A percentile compares a stretch with the other conserved stretches of the same genome.
Conservation (phyloP, 768 basidiomycete species). For the Phaeolepiota aurea region DNA sequence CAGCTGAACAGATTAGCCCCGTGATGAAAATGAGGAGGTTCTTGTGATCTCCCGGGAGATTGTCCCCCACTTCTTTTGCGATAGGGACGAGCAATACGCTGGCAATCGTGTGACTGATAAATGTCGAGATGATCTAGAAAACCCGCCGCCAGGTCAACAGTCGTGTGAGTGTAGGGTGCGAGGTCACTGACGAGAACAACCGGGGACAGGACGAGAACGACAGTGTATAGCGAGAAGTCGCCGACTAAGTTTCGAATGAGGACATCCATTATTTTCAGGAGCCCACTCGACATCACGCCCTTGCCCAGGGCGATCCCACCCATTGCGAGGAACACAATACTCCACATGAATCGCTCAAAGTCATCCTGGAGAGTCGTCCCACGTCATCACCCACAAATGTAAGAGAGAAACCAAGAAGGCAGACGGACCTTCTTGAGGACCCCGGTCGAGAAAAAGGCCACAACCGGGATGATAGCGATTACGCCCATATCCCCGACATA, state of each 20-base stretch:
- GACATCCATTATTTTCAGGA: conserved; percentile 70
- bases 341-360: conserved; percentile 93
- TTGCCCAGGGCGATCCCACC: conserved; percentile 95
- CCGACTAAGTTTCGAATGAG: conserved; percentile 51
- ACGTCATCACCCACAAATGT: too few species aligned
- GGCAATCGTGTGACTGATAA: conserved; percentile 97
- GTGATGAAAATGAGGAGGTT: conserved; percentile 92
- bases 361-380: conserved; percentile 87
- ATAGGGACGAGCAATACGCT: conserved; percentile 96
- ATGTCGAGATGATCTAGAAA: conserved; percentile 73
- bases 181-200: conserved; percentile 53
- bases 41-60: conserved; percentile 57
- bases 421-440: conserved; percentile 81
- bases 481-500: conserved; percentile 94
- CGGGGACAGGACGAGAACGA: conserved; percentile 63
- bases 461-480: conserved; percentile 87
- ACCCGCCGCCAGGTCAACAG: too few species aligned
- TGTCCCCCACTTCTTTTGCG: conserved; percentile 82
- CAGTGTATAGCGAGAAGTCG: conserved; percentile 56
- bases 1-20: conserved; percentile 85
- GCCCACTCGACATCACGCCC: conserved; percentile 83
- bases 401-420: too few species aligned
- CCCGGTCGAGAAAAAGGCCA: conserved; percentile 91
- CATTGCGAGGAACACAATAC: conserved; percentile 95
- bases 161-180: too few species aligned